Conservation (phyloP, 140 eudicot genomes). For the Cichorium intybus region DNA sequence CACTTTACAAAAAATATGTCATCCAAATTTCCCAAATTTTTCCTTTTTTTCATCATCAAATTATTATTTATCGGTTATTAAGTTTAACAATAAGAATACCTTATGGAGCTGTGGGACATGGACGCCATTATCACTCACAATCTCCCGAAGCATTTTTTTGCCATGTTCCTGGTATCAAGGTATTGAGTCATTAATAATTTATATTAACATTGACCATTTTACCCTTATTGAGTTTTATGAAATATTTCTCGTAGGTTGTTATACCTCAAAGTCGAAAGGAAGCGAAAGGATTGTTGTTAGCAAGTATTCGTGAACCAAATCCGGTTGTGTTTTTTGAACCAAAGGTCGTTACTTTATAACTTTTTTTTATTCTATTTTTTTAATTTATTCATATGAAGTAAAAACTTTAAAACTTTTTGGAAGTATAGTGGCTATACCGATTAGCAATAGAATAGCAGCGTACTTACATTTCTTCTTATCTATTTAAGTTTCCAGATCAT, state of each 20-base stretch:
- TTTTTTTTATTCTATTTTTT: not conserved
- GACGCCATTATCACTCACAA: conserved; percentile 94
- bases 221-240: not conserved
- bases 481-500: too few relatives aligned
- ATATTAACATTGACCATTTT: not conserved
- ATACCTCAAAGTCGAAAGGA: conserved; percentile 90
- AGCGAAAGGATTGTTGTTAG: conserved; percentile 87
- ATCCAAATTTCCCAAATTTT: not conserved
- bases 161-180: conserved; percentile 99
- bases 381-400: not conserved
- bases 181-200: conserved; percentile 16
- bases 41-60: not conserved
- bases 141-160: conserved; percentile 99
- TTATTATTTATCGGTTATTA: conserved; percentile 22
- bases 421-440: conserved; percentile 80
- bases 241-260: conserved; percentile 58
- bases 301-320: conserved; percentile 89
- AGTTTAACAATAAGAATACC: conserved; percentile 94
- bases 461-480: too few relatives aligned
- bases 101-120: conserved; percentile 99
- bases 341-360: conserved; percentile 47
- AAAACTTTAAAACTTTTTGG: not conserved
- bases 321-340: conserved; percentile 98
- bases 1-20: not conserved
- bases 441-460: conserved; percentile 92